These are phyloP conservation scores for Boletus bicolor DNA, from an alignment of 768 basidiomycete genomes.

Conservation along the genomic window DNA sequence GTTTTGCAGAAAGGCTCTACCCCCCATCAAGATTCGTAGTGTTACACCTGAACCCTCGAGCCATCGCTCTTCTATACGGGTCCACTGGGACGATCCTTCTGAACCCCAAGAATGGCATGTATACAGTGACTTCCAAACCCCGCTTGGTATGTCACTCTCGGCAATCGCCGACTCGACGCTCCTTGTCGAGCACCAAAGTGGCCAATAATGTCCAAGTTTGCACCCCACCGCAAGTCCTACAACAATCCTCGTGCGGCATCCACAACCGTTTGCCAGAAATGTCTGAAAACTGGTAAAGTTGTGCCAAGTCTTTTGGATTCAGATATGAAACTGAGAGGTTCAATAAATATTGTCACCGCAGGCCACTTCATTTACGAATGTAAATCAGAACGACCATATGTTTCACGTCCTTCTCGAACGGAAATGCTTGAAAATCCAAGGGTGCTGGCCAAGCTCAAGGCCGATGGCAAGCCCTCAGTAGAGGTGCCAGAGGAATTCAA, in stretches of 20 bases:
- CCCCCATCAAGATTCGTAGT: conserved; percentile 50
- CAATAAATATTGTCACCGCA: conserved; percentile 19
- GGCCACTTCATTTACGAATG: conserved; percentile 94
- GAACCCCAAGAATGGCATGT: conserved; percentile 9
- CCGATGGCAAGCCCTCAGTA: conserved; percentile 70
- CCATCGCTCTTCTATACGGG: conserved; percentile 4
- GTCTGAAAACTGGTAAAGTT: conserved; percentile 57
- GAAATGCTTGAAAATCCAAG: conserved; percentile 80
- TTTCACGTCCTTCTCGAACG: conserved; percentile 86
- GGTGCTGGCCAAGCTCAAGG: conserved; percentile 61
- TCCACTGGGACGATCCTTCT: conserved; percentile 16
- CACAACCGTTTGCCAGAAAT: conserved; percentile 80
- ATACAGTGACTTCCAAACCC: conserved; percentile 3
- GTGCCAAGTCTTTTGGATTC: conserved; percentile 1
- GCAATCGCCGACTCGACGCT: neutral
- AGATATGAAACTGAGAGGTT: neutral
- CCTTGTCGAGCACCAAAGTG: neutral
- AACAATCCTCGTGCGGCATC: conserved; percentile 63
- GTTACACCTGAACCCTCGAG: neutral
- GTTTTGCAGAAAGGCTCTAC: conserved; percentile 56
- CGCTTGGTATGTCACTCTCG: neutral
- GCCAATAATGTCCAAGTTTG: conserved; percentile 69
- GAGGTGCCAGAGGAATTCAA: conserved; percentile 93
- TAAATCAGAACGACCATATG: conserved; percentile 75
- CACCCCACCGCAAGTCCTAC: conserved; percentile 62